phyloP scores from a whole-genome alignment of 2,329 filamentous ascomycete species.

The Pestalotiopsis sp. region DNA sequence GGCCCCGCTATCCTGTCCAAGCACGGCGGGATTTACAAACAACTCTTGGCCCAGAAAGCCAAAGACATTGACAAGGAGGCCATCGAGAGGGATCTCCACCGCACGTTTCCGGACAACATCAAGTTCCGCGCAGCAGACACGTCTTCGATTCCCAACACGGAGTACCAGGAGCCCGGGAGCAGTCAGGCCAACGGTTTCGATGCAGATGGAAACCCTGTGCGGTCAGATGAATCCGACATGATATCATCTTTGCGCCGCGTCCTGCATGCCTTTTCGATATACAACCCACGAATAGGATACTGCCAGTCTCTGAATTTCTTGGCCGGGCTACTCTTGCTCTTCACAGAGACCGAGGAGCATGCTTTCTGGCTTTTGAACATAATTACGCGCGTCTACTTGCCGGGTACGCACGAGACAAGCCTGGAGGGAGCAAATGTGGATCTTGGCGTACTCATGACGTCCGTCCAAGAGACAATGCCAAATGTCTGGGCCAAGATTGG shows the following conservation, averaged over 20 bases:
- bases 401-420: conserved; percentile 87
- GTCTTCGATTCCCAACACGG: conserved; percentile 30
- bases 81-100: conserved; percentile 90
- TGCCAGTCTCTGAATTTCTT: conserved; percentile 96
- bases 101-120: conserved; percentile 93
- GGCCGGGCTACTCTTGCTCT: conserved; percentile 84
- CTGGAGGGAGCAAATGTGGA: conserved; percentile 93
- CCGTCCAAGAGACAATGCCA: conserved; percentile 81
- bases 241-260: conserved; percentile 82
- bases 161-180: conserved; percentile 33
- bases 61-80: conserved; percentile 79
- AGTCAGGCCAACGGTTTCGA: conserved; percentile 39
- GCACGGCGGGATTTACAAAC: conserved; percentile 75
- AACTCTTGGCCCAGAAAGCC: conserved; percentile 65
- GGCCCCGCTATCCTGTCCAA: conserved; percentile 78
- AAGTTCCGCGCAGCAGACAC: conserved; percentile 71
- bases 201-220: conserved; percentile 26
- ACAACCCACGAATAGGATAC: conserved; percentile 91
- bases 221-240: conserved; percentile 68
- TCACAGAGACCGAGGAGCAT: conserved; percentile 86
- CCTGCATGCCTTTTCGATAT: conserved; percentile 84
- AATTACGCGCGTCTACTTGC: conserved; percentile 84
- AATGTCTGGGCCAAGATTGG: conserved; percentile 87
- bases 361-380: conserved; percentile 92
- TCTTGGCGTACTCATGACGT: conserved; percentile 87